phyloP scores from a whole-genome alignment of 2,329 filamentous ascomycete genomes.

The Fonsecaea erecta region DNA sequence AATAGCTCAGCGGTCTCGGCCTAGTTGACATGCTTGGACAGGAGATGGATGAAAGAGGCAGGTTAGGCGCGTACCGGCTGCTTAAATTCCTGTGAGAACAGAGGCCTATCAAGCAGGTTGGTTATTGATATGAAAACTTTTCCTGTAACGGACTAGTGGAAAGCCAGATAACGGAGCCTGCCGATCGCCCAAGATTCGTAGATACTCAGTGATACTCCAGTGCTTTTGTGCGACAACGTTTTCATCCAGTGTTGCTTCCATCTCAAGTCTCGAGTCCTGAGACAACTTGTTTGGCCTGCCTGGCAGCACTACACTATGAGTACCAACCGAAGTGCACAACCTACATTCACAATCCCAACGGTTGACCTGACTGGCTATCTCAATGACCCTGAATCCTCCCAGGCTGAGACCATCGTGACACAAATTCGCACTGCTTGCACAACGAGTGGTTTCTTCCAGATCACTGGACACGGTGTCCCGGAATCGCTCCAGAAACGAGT shows the following conservation, averaged over 20 bases:
- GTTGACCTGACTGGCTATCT: slow-evolving; percentile 36
- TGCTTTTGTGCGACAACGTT: background rate
- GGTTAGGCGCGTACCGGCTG: background rate
- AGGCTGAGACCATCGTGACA: slow-evolving; percentile 37
- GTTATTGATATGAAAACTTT: background rate
- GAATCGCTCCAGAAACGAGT: slow-evolving; percentile 47
- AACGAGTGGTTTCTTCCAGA: slow-evolving; percentile 60
- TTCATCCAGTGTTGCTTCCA: background rate
- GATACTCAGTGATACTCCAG: too few species aligned
- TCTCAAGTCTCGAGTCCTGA: background rate
- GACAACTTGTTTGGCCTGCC: background rate
- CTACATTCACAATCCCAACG: slow-evolving; percentile 25
- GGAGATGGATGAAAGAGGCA: background rate
- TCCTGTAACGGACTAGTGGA: background rate
- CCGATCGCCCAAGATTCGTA: background rate
- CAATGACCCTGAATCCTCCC: slow-evolving; percentile 26
- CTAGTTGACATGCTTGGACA: too few species aligned
- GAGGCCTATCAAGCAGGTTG: background rate
- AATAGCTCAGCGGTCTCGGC: too few species aligned
- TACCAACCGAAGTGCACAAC: background rate
- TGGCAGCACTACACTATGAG: background rate
- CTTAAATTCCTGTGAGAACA: background rate
- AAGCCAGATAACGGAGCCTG: background rate
- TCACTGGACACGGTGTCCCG: slow-evolving; percentile 55
- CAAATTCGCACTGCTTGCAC: slow-evolving; percentile 51